Percentiles rank a stretch among this genome's conserved stretches.
Conservation (phyloP, 768 basidiomycete species). For the Infundibulicybe gibba region DNA sequence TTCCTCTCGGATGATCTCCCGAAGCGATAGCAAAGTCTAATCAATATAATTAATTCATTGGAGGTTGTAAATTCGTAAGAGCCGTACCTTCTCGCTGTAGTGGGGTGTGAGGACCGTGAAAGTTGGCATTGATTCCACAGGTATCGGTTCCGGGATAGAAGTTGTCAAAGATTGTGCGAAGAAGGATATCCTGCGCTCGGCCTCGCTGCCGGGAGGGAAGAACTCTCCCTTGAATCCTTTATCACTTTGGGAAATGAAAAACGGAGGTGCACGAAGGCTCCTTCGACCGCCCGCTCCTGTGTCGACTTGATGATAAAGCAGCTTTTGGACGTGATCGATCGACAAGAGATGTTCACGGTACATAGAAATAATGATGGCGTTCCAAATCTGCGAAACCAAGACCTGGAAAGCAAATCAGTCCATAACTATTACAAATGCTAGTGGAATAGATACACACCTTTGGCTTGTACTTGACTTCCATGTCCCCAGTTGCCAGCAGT, state of each 20-base stretch:
- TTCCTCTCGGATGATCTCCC: slow-evolving; percentile 98
- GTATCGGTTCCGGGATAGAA: slow-evolving; percentile 87
- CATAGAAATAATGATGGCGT: slow-evolving; percentile 99
- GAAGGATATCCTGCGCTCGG: slow-evolving; percentile 97
- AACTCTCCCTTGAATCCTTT: slow-evolving; percentile 79
- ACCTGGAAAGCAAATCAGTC: slow-evolving; percentile 46
- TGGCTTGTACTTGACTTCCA: slow-evolving; percentile 99
- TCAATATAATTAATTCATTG: neutral
- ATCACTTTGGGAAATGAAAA: slow-evolving; percentile 96
- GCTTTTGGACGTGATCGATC: slow-evolving; percentile 97
- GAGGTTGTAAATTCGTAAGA: neutral
- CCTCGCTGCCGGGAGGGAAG: slow-evolving; percentile 93
- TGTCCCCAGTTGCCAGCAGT: slow-evolving; percentile 87
- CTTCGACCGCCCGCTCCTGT: slow-evolving; percentile 75
- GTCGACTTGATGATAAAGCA: slow-evolving; percentile 97
- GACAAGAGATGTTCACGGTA: slow-evolving; percentile 98
- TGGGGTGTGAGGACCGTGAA: slow-evolving; percentile 98
- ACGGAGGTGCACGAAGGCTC: slow-evolving; percentile 90
- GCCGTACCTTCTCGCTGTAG: slow-evolving; percentile 90
- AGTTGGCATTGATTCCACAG: slow-evolving; percentile 99
- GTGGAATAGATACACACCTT: slow-evolving; percentile 57
- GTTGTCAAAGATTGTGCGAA: slow-evolving; percentile 98
- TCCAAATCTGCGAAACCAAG: slow-evolving; percentile 98
- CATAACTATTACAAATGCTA: neutral
- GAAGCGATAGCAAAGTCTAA: slow-evolving; percentile 88